Evolutionary conservation across 2,329 filamentous ascomycete genomes (phyloP).

Genomic region (Penicillium psychrosexuale): DNA sequence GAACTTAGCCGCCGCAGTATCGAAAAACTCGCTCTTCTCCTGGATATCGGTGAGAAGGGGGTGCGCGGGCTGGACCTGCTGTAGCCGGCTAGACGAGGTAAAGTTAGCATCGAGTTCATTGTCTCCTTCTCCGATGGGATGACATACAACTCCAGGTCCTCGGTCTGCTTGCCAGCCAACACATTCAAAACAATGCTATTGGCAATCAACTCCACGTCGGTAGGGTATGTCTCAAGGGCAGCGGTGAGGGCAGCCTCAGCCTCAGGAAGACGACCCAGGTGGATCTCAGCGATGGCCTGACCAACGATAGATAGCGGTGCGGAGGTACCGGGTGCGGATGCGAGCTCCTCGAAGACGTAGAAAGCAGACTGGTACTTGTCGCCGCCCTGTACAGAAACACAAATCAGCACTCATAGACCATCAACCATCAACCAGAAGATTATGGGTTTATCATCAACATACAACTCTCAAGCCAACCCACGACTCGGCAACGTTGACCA

Average conservation of each 20-base stretch:
- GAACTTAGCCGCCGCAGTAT: conserved; percentile 82
- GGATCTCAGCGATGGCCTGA: conserved; percentile 87
- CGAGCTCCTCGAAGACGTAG: conserved; percentile 96
- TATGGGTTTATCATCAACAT: conserved; percentile 33
- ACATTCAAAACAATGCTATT: conserved; percentile 78
- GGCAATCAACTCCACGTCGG: conserved; percentile 71
- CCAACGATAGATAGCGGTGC: conserved; percentile 73
- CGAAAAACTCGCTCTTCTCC: conserved; percentile 85
- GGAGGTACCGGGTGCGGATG: conserved; percentile 77
- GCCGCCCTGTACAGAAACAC: conserved; percentile 61
- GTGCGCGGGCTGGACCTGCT: conserved; percentile 62
- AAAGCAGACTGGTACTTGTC: conserved; percentile 96
- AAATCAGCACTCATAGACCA: background rate
- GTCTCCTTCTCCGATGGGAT: background rate
- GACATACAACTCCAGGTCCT: conserved; percentile 61
- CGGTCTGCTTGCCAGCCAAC: conserved; percentile 68
- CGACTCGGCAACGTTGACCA: conserved; percentile 91
- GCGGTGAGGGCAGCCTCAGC: conserved; percentile 81
- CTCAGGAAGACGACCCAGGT: conserved; percentile 83
- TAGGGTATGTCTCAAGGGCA: conserved; percentile 70
- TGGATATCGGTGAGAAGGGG: conserved; percentile 68
- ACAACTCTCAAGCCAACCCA: conserved; percentile 90
- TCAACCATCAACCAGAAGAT: background rate
- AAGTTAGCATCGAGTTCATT: conserved; percentile 18
- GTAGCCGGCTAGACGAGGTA: conserved; percentile 35